Conservation (phyloP, 805 yeast genomes). For the Candida insectalens region DNA sequence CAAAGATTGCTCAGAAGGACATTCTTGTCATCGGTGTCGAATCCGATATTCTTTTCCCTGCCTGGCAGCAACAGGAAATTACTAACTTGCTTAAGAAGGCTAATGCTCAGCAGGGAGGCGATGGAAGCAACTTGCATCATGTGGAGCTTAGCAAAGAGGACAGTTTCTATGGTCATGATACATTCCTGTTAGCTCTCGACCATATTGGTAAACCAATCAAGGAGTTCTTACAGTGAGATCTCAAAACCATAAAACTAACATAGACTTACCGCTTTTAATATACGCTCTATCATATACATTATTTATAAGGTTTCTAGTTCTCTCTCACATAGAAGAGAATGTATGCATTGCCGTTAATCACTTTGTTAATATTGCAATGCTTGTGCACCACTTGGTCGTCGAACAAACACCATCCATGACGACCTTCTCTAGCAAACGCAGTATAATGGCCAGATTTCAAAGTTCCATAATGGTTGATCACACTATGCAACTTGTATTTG, state of each 20-base stretch:
- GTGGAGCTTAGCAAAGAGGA: constrained; percentile 68
- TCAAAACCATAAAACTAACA: neutral
- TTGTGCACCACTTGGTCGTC: constrained; percentile 68
- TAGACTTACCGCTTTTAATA: neutral
- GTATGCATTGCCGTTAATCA: constrained; percentile 69
- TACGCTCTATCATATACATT: neutral
- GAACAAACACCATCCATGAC: constrained; percentile 67
- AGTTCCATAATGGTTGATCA: constrained; percentile 77
- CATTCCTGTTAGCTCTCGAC: constrained; percentile 70
- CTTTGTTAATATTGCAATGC: constrained; percentile 39
- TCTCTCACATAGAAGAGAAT: constrained; percentile 65
- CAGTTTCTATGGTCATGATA: constrained; percentile 85
- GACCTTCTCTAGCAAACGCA: constrained; percentile 60
- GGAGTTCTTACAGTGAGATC: constrained; percentile 42
- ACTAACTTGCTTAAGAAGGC: constrained; percentile 43
- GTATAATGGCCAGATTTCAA: constrained; percentile 87
- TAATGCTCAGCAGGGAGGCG: constrained; percentile 24
- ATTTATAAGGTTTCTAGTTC: constrained; percentile 5
- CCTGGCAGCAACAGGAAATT: constrained; percentile 88
- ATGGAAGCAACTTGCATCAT: constrained; percentile 38
- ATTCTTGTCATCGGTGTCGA: constrained; percentile 85
- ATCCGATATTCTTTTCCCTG: constrained; percentile 84
- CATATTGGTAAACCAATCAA: constrained; percentile 74
- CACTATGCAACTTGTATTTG: constrained; percentile 66
- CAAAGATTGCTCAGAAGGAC: constrained; percentile 50